phyloP scores from a whole-genome alignment of 257 asterid genomes.

The Salvia hispanica region DNA sequence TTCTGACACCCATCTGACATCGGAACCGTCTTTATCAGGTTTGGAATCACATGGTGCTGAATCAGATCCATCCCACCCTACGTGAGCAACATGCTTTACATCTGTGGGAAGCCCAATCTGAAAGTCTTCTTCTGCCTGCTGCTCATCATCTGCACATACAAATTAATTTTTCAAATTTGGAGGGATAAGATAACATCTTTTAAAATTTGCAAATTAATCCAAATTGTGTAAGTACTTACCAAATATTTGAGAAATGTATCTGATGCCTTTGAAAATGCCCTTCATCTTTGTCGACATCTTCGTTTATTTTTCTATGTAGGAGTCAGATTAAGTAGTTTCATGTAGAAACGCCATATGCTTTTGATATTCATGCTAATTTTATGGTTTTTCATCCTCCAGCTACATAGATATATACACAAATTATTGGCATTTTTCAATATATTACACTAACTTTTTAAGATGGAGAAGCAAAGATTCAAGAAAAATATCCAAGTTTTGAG shows the following conservation, averaged over 20 bases:
- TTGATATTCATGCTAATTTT: neutral
- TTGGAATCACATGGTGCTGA: conserved; percentile 46
- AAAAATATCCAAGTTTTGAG: conserved; percentile 41
- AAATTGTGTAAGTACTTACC: conserved; percentile 53
- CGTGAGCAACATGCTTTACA: conserved; percentile 94
- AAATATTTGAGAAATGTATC: conserved; percentile 80
- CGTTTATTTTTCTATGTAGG: neutral
- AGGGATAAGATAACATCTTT: neutral
- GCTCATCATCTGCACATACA: conserved; percentile 56
- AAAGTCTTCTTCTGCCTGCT: conserved; percentile 55
- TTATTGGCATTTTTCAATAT: neutral
- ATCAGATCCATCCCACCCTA: conserved; percentile 87
- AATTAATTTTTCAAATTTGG: neutral
- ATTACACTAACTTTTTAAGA: neutral
- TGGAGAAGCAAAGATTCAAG: conserved; percentile 19
- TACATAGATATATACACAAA: neutral
- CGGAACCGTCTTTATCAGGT: conserved; percentile 37
- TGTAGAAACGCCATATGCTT: conserved; percentile 14
- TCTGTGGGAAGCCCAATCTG: conserved; percentile 88
- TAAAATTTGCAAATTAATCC: neutral
- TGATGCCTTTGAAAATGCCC: conserved; percentile 81
- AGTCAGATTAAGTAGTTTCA: neutral
- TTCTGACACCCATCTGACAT: conserved; percentile 68
- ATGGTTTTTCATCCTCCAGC: neutral
- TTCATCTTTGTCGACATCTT: conserved; percentile 69